Base-by-base conservation (phyloP, 805 yeast genomes). In the Lachancea sp. region DNA sequence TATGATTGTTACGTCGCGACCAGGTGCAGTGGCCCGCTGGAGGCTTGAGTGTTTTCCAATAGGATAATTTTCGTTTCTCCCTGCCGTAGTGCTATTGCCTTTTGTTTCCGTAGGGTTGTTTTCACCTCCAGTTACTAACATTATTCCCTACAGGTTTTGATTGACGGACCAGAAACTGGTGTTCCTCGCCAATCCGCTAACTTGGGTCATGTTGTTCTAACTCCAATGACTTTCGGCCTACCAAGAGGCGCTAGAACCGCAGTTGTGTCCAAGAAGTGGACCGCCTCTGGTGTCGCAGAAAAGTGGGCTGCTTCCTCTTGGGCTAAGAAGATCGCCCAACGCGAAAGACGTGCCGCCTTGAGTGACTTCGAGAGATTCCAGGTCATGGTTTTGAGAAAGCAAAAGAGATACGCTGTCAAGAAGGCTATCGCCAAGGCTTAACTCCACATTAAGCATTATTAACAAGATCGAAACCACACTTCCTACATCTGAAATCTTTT, bases 331-430 rank as follows among this genome's bases (percentile, higher is more conserved):
- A 83, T 92, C 64, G 96, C 94, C 68, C 83, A 85, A 73, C 87
- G 86, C 74, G 81, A 83, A 72, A 86, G 81, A 73, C 86, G 98
- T 80, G 72, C 94, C 64, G 75, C 81, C 67, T 83, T 94, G 71
- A 68, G 90, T 60, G 99, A 92, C 75, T 92, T 92, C 65, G 96
- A 92, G 79, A 89, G 99, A 82, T 92, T 92, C 96, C 96, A 90
- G 80, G 98, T 90, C 61, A 69, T 84, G 71, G 94, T 88, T 62
- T 80, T 88, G 71, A 92, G 84, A 84, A 92, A 90, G 82, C 97
- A 94, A 80, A 87, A 86, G 76, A 84, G 88, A 76, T 83, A 71
- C 70, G 85, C 88, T 73, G 90, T 87, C 65, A 86, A 83, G 78
- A 89, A 87, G 80, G 94, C 95, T 72, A 80, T 84, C 66, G 95